Evolutionary conservation across 2,329 filamentous ascomycete species (phyloP), one percentile per base, ranked within the genome.

Genomic region (Paracorniculantispora psalliotae): DNA sequence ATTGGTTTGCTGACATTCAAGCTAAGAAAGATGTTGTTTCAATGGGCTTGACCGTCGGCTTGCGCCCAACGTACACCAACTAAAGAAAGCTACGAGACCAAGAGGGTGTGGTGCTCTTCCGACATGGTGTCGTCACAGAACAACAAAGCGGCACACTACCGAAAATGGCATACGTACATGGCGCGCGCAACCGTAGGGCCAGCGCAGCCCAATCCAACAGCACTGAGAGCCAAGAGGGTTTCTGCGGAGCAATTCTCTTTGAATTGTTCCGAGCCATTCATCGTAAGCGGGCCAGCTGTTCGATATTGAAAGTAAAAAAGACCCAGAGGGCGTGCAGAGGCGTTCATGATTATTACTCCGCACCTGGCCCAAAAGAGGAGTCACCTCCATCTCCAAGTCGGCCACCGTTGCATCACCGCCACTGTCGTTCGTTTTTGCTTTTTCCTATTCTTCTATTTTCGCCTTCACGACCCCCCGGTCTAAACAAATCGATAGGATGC

Each of bases 341-440:
- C n/a, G n/a, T n/a, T n/a, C n/a, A n/a, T n/a, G n/a, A n/a, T 12
- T 25, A 25, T 48, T 39, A 48, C 23, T 48, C 53, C 54, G 54
- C 44, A 57, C 37, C 25, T 17, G 54, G 44, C 17, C 19, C 41
- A 19, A 21, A 21, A 35, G 52, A 25, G 28, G 39, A 25, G 39
- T 12, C 26, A 12, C 26, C 23, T 44, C 39, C 4, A 15, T 15
- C 10, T 37, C 3, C 46, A 35, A 51, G 15, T 12, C 23, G 4
- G 30, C 17, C 3, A 19, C 49, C 10, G 44, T 57, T 41, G 21
- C 54, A 49, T 43, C 44, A 57, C 54, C 23, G 44, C 54, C 39
- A 37, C 4, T 13, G 30, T 49, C 44, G 41, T 44, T 57, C 54
- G 44, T 49, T 57, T 56, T 54, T 33, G 26, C 51, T 23, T 23